Evolutionary conservation across 805 yeast species (phyloP).

Genomic region (Scheffersomyces coipomensis): DNA sequence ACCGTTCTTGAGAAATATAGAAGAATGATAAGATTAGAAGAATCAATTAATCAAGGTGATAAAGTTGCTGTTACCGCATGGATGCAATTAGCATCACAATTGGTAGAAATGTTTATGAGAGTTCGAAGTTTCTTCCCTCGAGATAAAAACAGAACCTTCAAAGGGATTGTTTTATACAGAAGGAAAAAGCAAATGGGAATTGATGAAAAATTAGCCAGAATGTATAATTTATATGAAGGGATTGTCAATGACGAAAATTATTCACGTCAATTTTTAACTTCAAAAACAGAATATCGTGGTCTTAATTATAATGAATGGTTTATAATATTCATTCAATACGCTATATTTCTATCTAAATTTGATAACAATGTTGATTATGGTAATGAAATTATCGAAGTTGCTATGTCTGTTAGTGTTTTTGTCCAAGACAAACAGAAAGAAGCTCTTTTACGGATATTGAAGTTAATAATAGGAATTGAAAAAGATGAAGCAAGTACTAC

Average conservation of each 20-base stretch:
- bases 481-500: slow-evolving; percentile 49
- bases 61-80: slow-evolving; percentile 69
- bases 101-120: slow-evolving; percentile 78
- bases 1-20: slow-evolving; percentile 56
- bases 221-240: slow-evolving; percentile 64
- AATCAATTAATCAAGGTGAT: slow-evolving; percentile 35
- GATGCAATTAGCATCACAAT: slow-evolving; percentile 79
- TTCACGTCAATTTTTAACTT: slow-evolving; percentile 37
- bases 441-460: slow-evolving; percentile 60
- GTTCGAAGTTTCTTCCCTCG: slow-evolving; percentile 77
- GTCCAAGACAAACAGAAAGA: slow-evolving; percentile 60
- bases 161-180: slow-evolving; percentile 63
- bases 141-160: slow-evolving; percentile 68
- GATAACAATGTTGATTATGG: slow-evolving; percentile 62
- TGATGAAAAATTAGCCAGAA: slow-evolving; percentile 70
- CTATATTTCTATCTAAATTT: slow-evolving; percentile 62
- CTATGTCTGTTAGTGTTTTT: slow-evolving; percentile 78
- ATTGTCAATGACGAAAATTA: slow-evolving; percentile 27
- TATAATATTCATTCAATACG: slow-evolving; percentile 74
- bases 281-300: slow-evolving; percentile 69
- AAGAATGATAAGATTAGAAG: slow-evolving; percentile 51
- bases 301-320: slow-evolving; percentile 81
- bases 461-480: slow-evolving; percentile 54
- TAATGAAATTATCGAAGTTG: slow-evolving; percentile 59
- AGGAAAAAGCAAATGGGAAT: slow-evolving; percentile 61